Evolutionary conservation across 306 rosid genomes (phyloP).

Genomic region (Cyamopsis tetragonoloba): DNA sequence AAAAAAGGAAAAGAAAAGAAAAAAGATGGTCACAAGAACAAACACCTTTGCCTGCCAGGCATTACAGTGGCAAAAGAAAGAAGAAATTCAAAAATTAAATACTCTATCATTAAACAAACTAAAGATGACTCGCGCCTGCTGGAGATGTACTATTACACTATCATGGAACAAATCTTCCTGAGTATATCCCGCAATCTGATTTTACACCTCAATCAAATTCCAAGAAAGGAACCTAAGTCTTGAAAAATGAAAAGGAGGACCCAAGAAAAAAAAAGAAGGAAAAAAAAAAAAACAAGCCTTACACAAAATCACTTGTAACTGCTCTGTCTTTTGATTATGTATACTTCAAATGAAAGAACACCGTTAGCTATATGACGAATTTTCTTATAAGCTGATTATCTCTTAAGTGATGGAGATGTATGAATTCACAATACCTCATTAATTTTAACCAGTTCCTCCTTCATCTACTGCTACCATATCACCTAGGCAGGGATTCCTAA

Average conservation of each 20-base stretch:
- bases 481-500: constrained; percentile 94
- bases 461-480: constrained; percentile 60
- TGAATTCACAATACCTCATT: constrained; percentile 69
- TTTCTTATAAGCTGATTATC: constrained; percentile 57
- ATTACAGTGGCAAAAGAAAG: constrained; percentile 45
- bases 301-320: constrained; percentile 70
- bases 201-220: constrained; percentile 89
- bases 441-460: constrained; percentile 48
- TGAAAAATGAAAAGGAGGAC: constrained; percentile 29
- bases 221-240: constrained; percentile 59
- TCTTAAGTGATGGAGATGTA: constrained; percentile 47
- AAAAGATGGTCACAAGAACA: constrained; percentile 39
- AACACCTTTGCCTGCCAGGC: constrained; percentile 57
- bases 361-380: constrained; percentile 66
- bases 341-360: constrained; percentile 60
- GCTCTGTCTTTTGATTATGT: constrained; percentile 60
- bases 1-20: neutral
- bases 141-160: constrained; percentile 57
- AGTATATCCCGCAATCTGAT: constrained; percentile 78
- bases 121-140: constrained; percentile 36
- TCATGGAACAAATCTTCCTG: constrained; percentile 58
- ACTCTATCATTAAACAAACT: constrained; percentile 51
- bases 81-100: constrained; percentile 38
- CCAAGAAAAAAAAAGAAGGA: neutral
- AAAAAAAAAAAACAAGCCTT: constrained; percentile 53